Base-by-base conservation (phyloP, 495 filamentous ascomycete species). In the Talaromyces trachyspermus region DNA sequence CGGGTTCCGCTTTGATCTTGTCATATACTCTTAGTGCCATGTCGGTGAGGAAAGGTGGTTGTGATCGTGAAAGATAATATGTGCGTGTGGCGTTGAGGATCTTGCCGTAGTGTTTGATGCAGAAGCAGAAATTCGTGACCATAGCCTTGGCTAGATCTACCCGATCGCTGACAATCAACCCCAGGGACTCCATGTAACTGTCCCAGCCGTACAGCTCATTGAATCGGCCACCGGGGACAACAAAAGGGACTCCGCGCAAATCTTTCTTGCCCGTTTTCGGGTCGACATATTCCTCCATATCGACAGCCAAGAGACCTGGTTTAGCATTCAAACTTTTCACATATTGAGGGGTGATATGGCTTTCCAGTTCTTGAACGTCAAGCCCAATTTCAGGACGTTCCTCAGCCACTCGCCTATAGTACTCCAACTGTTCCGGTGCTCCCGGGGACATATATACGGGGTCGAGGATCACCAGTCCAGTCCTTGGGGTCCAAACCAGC, bases 201-300 rank as follows among this genome's bases (percentile, higher is more conserved):
- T 98, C 92, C 92, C 92, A 98, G 43, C 83, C 88, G 58, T 98
- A 98, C 18, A 97, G 63, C 60, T 98, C 92, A 64, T 97, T 98
- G 78, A 98, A 98, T 20, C 92, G 77, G 12, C 90, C 92, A 29
- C 92, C 94, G 0, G 92, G 92, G 17, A 98, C 92, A 17, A 97
- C 88, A 56, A 96, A 98, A 0, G 92, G 92, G 37, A 90, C 75
- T 24, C 94, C 92, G n/a, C 68, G 65, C 5, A 89, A 61, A 2
- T 81, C 80, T 46, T 74, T 78, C 57, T 84, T 67, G 12, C 79
- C 79, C 9, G 86, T 87, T 8, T 63, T 58, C 3, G 76, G 72
- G 56, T 92, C 81, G 11, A 69, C 54, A 36, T 71, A 66, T 50
- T 87, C 76, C 49, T 94, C 81, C 89, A 97, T 95, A 26, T 81